Base-by-base conservation (phyloP, 345 rosid genomes). In the Sonneratia alba region DNA sequence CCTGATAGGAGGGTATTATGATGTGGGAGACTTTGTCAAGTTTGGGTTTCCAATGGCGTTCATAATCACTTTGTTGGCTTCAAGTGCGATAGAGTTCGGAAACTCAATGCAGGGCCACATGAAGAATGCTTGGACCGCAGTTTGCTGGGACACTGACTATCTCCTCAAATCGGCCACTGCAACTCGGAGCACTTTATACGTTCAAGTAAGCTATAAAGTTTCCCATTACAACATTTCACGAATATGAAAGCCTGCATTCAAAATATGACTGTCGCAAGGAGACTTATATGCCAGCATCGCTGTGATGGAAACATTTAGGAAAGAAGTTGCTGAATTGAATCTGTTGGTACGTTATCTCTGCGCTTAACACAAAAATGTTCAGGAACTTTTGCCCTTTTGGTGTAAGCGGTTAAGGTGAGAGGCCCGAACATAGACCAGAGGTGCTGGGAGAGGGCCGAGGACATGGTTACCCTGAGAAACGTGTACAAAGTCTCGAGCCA, bases 401-500 rank as follows among this genome's bases (percentile, higher is more conserved):
- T 12, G 40, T 68, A 49, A 55, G 27, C 43, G 71, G 40, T 77
- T 70, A 83, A 89, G 90, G 95, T 89, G 8, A 92, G 85, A 70
- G 92, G 87, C 56, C 89, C 92, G 6, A 86, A 84, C 75, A 71
- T 76, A 85, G 96, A 89, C 56, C 96, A 89, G 76, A 66, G 24
- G 71, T 87, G 92, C 74, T 87, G 91, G 91, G 91, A 89, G 81
- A 87, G 94, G 78, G 91, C 89, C 1, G 95, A 89, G 80, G 96
- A 89, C 62, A 87, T 89, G 91, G 92, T 83, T 77, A 87, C 90
- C 0, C 84, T 89, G 5, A 85, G 96, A 15, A 87, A 76, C 59
- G 88, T 80, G 14, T 89, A 87, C 87, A 85, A 85, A 72, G 85
- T 89, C 14, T 74, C 88, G 3, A 14, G 81, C 7, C 87, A 86